Evolutionary conservation across 768 basidiomycete species (phyloP).

Genomic region (Hydnum rufescens): DNA sequence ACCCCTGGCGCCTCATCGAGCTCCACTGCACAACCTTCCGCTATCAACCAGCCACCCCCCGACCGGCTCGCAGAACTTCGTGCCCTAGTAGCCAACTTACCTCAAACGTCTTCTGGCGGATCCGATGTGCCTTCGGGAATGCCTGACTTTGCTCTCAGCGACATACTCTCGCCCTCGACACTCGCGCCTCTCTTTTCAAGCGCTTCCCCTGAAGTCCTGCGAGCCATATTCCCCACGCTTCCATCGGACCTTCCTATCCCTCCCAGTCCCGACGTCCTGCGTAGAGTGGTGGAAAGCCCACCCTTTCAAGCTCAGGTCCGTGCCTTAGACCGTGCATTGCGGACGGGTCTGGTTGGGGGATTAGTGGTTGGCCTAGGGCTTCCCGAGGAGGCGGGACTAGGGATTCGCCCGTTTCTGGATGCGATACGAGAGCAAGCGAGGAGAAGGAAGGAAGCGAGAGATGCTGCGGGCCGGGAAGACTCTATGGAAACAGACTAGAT

Average conservation of each 20-base stretch:
- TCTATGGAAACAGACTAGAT: constrained; percentile 63
- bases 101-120: neutral
- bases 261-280: constrained; percentile 47
- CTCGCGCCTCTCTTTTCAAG: constrained; percentile 45
- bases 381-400: constrained; percentile 65
- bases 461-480: constrained; percentile 22
- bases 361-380: constrained; percentile 64
- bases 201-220: constrained; percentile 35
- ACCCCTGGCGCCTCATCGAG: neutral
- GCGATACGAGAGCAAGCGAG: constrained; percentile 62
- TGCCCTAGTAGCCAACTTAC: constrained; percentile 13
- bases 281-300: constrained; percentile 60
- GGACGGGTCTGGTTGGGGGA: constrained; percentile 56
- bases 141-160: constrained; percentile 41
- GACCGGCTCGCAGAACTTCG: constrained; percentile 48
- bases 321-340: constrained; percentile 66
- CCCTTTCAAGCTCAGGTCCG: constrained; percentile 66
- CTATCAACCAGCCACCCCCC: constrained; percentile 22
- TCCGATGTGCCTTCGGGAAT: constrained; percentile 13
- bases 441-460: constrained; percentile 26
- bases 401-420: constrained; percentile 59
- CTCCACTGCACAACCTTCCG: neutral
- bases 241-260: constrained; percentile 56
- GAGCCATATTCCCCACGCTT: constrained; percentile 58
- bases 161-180: constrained; percentile 57